Evolutionary conservation across 2,329 filamentous ascomycete species (phyloP), one percentile per base, ranked within the genome.

Genomic region (Fusarium transvaalense): DNA sequence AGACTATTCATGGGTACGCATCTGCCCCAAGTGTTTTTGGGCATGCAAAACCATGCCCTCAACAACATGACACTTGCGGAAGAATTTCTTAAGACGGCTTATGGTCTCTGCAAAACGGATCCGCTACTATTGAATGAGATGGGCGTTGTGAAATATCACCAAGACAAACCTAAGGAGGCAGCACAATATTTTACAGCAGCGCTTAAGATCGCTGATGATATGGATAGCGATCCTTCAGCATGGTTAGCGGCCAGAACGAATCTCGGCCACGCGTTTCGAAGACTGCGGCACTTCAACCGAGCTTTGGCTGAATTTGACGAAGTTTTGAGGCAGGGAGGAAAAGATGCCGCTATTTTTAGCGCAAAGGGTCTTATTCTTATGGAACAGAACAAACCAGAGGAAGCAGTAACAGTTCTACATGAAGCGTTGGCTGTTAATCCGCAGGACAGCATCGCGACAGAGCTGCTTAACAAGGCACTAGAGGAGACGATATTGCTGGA

Each of bases 11-110:
- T 97, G 83, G 96, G 96, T 38, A 98, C 95, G 1, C 97, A 99
- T 78, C 85, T 99, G 2, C 96, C 96, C 1, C 95, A 97, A 75
- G 88, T 99, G 4, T 99, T 98, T 78, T 83, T 99, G 27, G 96
- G 97, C 9, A 99, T 99, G 96, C 97, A 99, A 78, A 97, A 99
- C 79, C 90, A 98, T 47, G 93, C 95, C 19, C 86, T 99, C 63
- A 97, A 97, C 79, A 98, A 99, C 74, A 92, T 98, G 88, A 90
- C 90, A 1, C 86, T 98, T 17, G 96, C 97, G 0, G 92, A 97
- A 69, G 96, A 99, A 78, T 99, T 98, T 77, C 87, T 98, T 43
- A 94, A 93, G 74, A 94, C 93, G 5, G 94, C 96, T 0, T 97
- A 96, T 77, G 85, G 88, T 0, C 84, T 97, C 14, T 97, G 93